phyloP scores from a whole-genome alignment of 1,139 yeast genomes.

The Spencermartinsiella ligniputridi region DNA sequence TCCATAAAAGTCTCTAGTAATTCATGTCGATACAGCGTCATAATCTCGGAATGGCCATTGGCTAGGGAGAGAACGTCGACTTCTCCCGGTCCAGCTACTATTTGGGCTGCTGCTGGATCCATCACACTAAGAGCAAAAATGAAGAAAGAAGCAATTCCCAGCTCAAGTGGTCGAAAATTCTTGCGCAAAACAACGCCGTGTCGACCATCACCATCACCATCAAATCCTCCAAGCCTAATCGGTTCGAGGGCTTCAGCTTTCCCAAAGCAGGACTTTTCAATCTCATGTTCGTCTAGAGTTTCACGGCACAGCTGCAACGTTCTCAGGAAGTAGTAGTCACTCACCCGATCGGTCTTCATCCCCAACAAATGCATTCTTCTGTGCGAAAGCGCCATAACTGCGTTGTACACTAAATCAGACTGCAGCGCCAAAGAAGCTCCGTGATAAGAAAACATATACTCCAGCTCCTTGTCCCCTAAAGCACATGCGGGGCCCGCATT shows the following conservation, averaged over 20 bases:
- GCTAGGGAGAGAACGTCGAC: slow-evolving; percentile 5
- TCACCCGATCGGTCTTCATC: neutral
- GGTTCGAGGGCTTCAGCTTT: neutral
- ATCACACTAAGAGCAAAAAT: slow-evolving; percentile 1
- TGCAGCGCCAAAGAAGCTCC: slow-evolving; percentile 1
- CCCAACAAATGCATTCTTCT: neutral
- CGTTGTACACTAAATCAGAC: slow-evolving; percentile 4
- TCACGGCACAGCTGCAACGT: slow-evolving; percentile 3
- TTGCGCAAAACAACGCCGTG: neutral
- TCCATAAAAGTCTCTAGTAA: neutral
- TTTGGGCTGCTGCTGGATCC: neutral
- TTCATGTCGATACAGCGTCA: neutral
- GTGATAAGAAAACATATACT: slow-evolving; percentile 1
- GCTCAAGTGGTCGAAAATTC: slow-evolving; percentile 1
- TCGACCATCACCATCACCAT: neutral
- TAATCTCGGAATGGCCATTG: neutral
- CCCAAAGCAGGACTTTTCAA: neutral
- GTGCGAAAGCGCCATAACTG: slow-evolving; percentile 5
- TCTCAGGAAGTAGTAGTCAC: slow-evolving; percentile 1
- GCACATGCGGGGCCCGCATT: neutral
- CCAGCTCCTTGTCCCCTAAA: neutral
- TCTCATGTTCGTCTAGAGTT: neutral
- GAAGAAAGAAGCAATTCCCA: slow-evolving; percentile 1
- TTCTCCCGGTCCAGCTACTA: neutral
- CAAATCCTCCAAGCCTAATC: neutral